Base-by-base conservation (phyloP, 225 moss, liverwort and hornwort species). In the Polytrichum commune region DNA sequence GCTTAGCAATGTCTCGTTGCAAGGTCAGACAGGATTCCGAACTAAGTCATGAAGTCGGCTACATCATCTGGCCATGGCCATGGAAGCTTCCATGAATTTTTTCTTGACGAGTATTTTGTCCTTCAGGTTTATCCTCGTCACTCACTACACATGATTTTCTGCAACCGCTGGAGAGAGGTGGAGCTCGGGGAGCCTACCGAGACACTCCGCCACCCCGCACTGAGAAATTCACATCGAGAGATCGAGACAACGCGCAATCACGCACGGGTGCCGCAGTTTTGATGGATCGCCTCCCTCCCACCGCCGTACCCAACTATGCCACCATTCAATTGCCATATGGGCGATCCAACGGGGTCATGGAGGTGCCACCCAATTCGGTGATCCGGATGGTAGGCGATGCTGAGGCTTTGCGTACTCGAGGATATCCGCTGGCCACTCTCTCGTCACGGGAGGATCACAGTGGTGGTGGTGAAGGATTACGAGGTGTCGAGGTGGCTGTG, bases 141-240 rank as follows among this genome's bases (percentile, higher is more conserved):
- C 81, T 92, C 53, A 90, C 87, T 20, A 92, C 87, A 1, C 87
- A 92, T 67, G 91, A 92, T 71, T 92, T 92, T 65, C 66, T 92
- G 62, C 91, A 92, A 85, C 89, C 91, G 1, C 60, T 92, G 74
- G 91, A 91, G 63, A 76, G 89, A 72, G 80, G 72, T 62, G 86
- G 81, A 65, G 72, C 62, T 4, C 77, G 81, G 61, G 64, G 77
- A 60, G n/a, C 79, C 8, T 85, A 81, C 61, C 65, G 85, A 76
- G 91, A 92, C 26, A 75, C 71, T 22, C 80, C 75, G 9, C 29
- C 74, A 1, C 74, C 74, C 18, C 85, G 89, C 7, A 46, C 13
- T 46, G 75, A 89, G 64, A 87, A 84, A 68, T 76, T 71, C 30
- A 6, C 75, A 33, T 73, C 75, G 74, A 60, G 10, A 1, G 71